Evolutionary conservation across 257 asterid genomes (phyloP), one percentile per base, ranked within the genome.

Genomic region (Gentiana macrophylla): DNA sequence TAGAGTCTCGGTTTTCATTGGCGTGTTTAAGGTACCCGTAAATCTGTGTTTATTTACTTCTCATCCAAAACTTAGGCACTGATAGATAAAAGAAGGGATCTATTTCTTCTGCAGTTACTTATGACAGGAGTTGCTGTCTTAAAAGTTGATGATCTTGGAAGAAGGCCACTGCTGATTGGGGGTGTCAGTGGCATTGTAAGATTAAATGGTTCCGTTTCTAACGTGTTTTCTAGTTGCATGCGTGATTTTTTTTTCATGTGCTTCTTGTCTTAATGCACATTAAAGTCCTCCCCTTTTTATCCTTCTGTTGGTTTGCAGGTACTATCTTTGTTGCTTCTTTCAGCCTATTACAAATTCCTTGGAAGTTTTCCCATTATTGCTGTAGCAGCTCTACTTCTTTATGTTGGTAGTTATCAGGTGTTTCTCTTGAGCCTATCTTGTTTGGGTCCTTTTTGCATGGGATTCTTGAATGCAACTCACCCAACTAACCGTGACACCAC

Each of bases 321-420:
- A 59, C 55, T 87, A 53, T 91, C 98, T 10, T 70, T 91, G 76
- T 73, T 87, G 72, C 87, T 91, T 64, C 96, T 91, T 66, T 84
- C 95, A 62, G 96, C 98, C 65, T 91, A 91, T 74, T 91, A 87
- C 86, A 83, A 84, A 63, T 87, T 87, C 79, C 84, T 91, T 3
- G 87, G 86, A 61, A 84, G 76, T 49, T 91, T 66, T 71, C 95
- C 98, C 52, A 66, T 81, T 12, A 82, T 91, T 58, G 98, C 96
- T 45, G 98, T 87, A 37, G 94, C 84, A 55, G 94, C 98, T 67
- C 69, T 91, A 70, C 96, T 91, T 70, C 86, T 91, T 46, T 91
- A 91, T 54, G 96, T 91, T 32, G 98, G 98, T 53, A 82, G 96
- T 77, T 91, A 91, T 73, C 98, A 91, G 98, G 96, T 86, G 71